Evolutionary conservation across 345 rosid genomes (phyloP), one percentile per base, ranked within the genome.

Genomic region (Gossypium australe): DNA sequence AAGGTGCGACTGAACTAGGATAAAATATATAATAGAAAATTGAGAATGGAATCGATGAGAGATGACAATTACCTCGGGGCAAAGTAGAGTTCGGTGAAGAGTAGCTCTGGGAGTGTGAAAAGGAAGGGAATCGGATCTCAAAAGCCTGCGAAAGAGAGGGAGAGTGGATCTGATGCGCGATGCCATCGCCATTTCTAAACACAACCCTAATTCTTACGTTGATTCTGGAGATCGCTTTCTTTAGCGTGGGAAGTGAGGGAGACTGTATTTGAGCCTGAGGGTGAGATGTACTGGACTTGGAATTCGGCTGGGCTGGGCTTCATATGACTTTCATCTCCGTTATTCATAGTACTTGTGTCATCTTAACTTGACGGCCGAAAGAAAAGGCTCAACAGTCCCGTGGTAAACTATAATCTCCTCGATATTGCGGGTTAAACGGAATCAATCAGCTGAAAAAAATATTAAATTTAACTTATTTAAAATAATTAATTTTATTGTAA

Each of bases 81-180:
- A 53, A 24, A 88, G 78, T 24, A 85, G 61, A n/a, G 84, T 27
- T 80, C 80, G 85, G 11, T 70, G 83, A 22, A 85, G 66, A 47
- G 56, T 24, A 74, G 89, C 82, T 78, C 85, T 56, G 34, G 79
- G 79, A 58, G 84, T 38, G 34, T 78, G 79, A 61, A 84, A 55
- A 11, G 85, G 75, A 45, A 81, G 38, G 47, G 87, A 79, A 44
- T 88, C 84, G 72, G 92, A 78, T 10, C 84, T 41, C 14, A 89
- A 22, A 66, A 85, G 25, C 72, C 71, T 83, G 75, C 77, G 75
- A 78, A 89, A 71, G 68, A 90, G 75, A 75, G 92, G 87, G 75
- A 88, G 83, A 51, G 82, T 84, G 78, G 90, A 92, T 92, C 97
- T 83, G 82, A 92, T 43, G 73, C 96, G 96, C 64, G 85, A 84